A percentile compares a stretch with the other conserved stretches of the same genome.
Evolutionary conservation across 495 filamentous ascomycete species (phyloP).

Genomic region (Trichoderma asperelloides): DNA sequence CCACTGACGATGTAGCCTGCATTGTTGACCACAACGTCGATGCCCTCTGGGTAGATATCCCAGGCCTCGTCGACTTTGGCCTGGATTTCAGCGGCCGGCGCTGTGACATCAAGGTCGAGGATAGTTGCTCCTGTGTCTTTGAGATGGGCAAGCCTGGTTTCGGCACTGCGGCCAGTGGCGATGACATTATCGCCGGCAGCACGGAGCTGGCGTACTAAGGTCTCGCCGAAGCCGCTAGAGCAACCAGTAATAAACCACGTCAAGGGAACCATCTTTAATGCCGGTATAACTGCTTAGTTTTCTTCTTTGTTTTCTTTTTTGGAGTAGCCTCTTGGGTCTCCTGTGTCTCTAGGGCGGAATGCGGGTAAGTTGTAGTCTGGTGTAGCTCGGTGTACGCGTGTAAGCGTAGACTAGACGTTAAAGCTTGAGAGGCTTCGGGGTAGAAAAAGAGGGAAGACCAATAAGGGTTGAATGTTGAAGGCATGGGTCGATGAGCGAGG

Average conservation of each 20-base stretch:
- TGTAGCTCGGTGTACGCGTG: no score
- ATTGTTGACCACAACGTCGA: slow-evolving; percentile 51
- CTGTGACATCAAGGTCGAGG: slow-evolving; percentile 39
- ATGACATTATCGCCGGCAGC: slow-evolving; percentile 46
- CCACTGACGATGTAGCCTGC: slow-evolving; percentile 40
- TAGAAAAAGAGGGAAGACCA: no score
- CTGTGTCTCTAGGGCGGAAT: background rate
- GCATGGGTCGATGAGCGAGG: no score
- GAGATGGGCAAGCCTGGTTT: slow-evolving; percentile 30
- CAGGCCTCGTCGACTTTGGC: slow-evolving; percentile 26
- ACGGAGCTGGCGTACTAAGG: slow-evolving; percentile 31
- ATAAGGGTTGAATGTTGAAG: no score
- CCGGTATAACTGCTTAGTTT: background rate
- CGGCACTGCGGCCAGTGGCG: slow-evolving; percentile 40
- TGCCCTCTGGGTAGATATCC: slow-evolving; percentile 25
- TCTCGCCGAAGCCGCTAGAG: slow-evolving; percentile 35
- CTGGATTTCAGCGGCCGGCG: slow-evolving; percentile 28
- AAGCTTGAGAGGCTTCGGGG: no score
- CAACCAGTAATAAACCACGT: slow-evolving; percentile 37
- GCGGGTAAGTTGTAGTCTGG: no score
- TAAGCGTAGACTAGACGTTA: no score
- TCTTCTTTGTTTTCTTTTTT: background rate
- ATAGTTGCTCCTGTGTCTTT: slow-evolving; percentile 28
- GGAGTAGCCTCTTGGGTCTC: background rate
- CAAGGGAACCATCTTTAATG: slow-evolving; percentile 12